Conservation (phyloP, 2,329 filamentous ascomycete species). For the Venturia pyrina region DNA sequence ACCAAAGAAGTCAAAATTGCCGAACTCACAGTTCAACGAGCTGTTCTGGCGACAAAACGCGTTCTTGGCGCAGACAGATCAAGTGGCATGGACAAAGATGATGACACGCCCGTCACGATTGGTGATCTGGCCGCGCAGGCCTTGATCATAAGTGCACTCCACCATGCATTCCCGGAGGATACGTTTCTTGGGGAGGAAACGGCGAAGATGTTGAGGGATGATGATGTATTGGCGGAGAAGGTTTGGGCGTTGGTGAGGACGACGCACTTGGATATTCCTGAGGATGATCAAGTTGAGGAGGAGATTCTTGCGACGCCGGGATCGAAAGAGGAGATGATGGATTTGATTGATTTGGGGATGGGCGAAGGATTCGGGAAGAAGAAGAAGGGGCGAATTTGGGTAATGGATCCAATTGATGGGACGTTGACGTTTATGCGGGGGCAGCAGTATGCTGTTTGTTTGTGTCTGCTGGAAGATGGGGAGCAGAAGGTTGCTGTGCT, state of each 20-base stretch:
- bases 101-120: constrained; percentile 84
- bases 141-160: constrained; percentile 84
- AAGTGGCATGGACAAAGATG: constrained; percentile 60
- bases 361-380: constrained; percentile 31
- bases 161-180: constrained; percentile 83
- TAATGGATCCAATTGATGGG: constrained; percentile 56
- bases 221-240: constrained; percentile 57
- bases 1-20: constrained; percentile 23
- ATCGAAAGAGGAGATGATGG: constrained; percentile 46
- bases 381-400: constrained; percentile 42
- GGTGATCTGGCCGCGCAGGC: constrained; percentile 97
- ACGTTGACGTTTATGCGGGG: constrained; percentile 52
- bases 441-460: constrained; percentile 53
- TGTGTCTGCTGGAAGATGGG: constrained; percentile 49
- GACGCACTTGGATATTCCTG: constrained; percentile 24
- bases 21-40: constrained; percentile 40
- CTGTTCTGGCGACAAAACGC: constrained; percentile 46
- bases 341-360: constrained; percentile 50
- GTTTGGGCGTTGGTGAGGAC: constrained; percentile 54
- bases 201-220: constrained; percentile 64
- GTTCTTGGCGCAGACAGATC: constrained; percentile 28
- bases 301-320: constrained; percentile 29
- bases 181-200: constrained; percentile 95
- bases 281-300: constrained; percentile 16
- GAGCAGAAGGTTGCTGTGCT: constrained; percentile 48